These are phyloP conservation scores for Fistulifera pelliculosa DNA, from an alignment of 108 stramenopile species.

Conservation along the genomic window DNA sequence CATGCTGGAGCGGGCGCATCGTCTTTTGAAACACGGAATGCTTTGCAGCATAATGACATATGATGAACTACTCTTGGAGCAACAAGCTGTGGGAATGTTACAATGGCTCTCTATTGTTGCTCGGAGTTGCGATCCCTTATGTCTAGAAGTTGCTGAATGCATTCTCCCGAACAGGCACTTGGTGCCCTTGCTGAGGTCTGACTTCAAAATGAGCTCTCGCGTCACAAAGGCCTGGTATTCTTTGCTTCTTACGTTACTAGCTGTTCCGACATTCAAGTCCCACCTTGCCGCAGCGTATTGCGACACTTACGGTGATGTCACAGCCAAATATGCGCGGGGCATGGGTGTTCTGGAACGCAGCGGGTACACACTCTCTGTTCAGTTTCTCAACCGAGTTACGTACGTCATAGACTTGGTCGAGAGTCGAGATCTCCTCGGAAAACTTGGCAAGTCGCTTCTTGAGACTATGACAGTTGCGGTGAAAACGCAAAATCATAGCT, in stretches of 20 bases:
- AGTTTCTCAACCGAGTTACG: conserved; percentile 88
- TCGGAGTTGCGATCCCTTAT: conserved; percentile 68
- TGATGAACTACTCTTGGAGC: conserved; percentile 52
- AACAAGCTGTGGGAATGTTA: conserved; percentile 56
- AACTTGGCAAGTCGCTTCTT: conserved; percentile 47
- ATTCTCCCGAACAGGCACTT: conserved; percentile 36
- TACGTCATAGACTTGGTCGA: conserved; percentile 81
- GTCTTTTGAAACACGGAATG: conserved; percentile 36
- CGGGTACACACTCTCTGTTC: conserved; percentile 74
- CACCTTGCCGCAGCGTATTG: conserved; percentile 85
- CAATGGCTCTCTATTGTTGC: conserved; percentile 58
- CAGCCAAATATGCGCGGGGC: conserved; percentile 73
- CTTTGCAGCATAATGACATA: conserved; percentile 59
- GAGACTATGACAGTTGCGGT: conserved; percentile 49
- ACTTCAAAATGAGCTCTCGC: conserved; percentile 60
- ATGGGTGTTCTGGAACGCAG: conserved; percentile 78
- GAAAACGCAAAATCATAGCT: conserved; percentile 6
- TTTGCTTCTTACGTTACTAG: conserved; percentile 81
- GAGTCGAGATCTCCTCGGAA: conserved; percentile 53
- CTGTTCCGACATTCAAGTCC: conserved; percentile 88
- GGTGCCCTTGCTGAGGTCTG: conserved; percentile 54
- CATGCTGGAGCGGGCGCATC: conserved; percentile 48
- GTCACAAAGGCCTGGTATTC: conserved; percentile 74
- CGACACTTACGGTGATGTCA: conserved; percentile 73
- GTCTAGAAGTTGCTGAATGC: conserved; percentile 44